These are phyloP conservation scores for Hypoxylon subgilvum DNA, from an alignment of 495 filamentous ascomycete genomes.

Conservation along the genomic window DNA sequence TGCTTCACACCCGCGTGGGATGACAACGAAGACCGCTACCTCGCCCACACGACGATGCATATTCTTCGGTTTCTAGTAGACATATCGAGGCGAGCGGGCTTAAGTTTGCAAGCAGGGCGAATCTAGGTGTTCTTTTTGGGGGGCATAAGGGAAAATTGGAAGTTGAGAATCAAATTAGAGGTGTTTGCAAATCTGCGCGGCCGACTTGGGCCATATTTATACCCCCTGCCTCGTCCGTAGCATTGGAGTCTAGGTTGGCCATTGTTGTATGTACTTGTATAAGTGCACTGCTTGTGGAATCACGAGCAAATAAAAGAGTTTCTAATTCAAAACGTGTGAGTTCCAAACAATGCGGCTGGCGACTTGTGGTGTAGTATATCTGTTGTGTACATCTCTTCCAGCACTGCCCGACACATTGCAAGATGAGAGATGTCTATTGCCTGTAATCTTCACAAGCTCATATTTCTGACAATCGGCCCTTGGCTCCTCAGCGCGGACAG, in stretches of 20 bases:
- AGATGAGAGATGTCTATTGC: too few species aligned
- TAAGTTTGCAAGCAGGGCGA: conserved; percentile 18
- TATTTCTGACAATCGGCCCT: too few species aligned
- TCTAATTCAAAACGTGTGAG: neutral
- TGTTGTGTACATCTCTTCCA: too few species aligned
- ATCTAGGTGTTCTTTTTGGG: conserved; percentile 31
- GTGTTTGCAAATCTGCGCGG: conserved; percentile 19
- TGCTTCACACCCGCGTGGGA: neutral
- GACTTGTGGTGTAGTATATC: too few species aligned
- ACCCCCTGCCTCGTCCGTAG: conserved; percentile 26
- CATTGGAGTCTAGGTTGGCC: conserved; percentile 32
- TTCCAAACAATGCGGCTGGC: too few species aligned
- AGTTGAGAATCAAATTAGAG: conserved; percentile 21
- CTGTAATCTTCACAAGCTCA: too few species aligned
- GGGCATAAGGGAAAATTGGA: conserved; percentile 31
- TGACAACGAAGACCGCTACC: conserved; percentile 2
- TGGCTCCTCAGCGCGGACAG: too few species aligned
- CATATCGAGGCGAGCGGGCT: conserved; percentile 10
- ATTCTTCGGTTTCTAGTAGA: conserved; percentile 18
- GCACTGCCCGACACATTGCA: too few species aligned
- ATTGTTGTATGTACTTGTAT: conserved; percentile 35
- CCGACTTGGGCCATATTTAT: conserved; percentile 23
- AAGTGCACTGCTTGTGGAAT: conserved; percentile 15
- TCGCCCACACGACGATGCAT: conserved; percentile 9
- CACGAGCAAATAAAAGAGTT: conserved; percentile 4